Conservation (phyloP, 2,329 filamentous ascomycete genomes). For the Sarocladium oryzae region DNA sequence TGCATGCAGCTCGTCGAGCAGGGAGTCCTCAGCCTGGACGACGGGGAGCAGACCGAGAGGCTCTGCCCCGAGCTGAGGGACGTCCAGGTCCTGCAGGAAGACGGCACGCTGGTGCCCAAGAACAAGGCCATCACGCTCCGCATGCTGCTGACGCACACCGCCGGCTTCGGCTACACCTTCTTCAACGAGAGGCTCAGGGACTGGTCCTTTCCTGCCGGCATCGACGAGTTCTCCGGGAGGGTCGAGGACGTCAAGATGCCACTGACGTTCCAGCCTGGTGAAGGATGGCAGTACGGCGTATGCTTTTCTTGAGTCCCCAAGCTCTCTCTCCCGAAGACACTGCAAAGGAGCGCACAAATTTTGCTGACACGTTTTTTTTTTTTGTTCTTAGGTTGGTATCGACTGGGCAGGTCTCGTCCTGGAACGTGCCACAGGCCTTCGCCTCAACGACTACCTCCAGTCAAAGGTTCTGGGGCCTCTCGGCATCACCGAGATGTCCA, state of each 20-base stretch:
- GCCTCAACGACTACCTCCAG: constrained; percentile 43
- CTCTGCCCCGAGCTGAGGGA: constrained; percentile 44
- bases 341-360: too few species aligned
- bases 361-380: too few species aligned
- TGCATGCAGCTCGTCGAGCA: constrained; percentile 53
- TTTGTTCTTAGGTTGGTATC: constrained; percentile 34
- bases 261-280: constrained; percentile 57
- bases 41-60: constrained; percentile 36
- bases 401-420: constrained; percentile 49
- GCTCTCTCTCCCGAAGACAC: too few species aligned
- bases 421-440: constrained; percentile 35
- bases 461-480: constrained; percentile 41
- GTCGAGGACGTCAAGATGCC: constrained; percentile 44
- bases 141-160: constrained; percentile 50
- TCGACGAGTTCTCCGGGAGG: constrained; percentile 52
- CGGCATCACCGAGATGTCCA: constrained; percentile 41
- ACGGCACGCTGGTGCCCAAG: constrained; percentile 28
- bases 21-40: constrained; percentile 40
- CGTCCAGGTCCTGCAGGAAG: constrained; percentile 36
- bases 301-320: constrained; percentile 16
- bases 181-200: constrained; percentile 43
- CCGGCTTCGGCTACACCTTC: constrained; percentile 53
- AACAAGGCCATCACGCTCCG: constrained; percentile 16
- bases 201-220: constrained; percentile 40
- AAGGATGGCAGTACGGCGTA: constrained; percentile 54